Base-by-base conservation (phyloP, 495 filamentous ascomycete genomes). In the Trichoderma erinaceum region DNA sequence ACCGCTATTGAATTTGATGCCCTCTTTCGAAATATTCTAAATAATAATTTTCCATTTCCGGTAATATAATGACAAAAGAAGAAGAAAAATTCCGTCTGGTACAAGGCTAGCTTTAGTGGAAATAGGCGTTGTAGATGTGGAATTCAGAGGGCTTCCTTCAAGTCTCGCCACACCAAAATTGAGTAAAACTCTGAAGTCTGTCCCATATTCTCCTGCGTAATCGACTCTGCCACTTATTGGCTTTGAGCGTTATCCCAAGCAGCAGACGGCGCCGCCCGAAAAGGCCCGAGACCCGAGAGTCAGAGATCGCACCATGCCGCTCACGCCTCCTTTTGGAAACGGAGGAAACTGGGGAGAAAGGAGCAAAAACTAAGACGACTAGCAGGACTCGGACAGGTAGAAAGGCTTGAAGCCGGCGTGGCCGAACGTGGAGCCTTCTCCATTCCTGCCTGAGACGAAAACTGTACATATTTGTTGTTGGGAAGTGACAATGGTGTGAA, bases 251-350 rank as follows among this genome's bases (percentile, higher is more conserved):
- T 23, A 61, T 18, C 2, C 56, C 10, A 16, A 12, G 16, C 25
- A 32, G 35, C 29, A 25, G 10, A 61, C 56, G 56, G 56, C 11
- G 56, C 56, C 56, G 56, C 56, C 56, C 56, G 56, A 61, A 61
- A 61, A 29, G 56, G 56, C 56, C 56, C 56, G 56, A 61, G 25
- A 32, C 56, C 56, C 56, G 56, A 61, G 23, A 61, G 56, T 61
- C 27, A 32, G 56, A 25, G 12, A 15, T 32, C 27, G 11, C 16
- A 32, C 8, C 16, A 32, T 3, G n/a, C 56, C 7, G 56, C 35
- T 15, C 16, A 13, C 56, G 56, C 56, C 56, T 61, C 56, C 56
- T 32, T 48, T 48, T 52, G 1, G 48, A 61, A 13, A n/a, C n/a
- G 23, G 56, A 25, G 56, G 0, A 15, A 7, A 21, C 56, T 61